A percentile compares a stretch with the other conserved stretches of the same genome.
Conservation (phyloP, 225 moss, liverwort and hornwort species). For the Sphagnum contortum region DNA sequence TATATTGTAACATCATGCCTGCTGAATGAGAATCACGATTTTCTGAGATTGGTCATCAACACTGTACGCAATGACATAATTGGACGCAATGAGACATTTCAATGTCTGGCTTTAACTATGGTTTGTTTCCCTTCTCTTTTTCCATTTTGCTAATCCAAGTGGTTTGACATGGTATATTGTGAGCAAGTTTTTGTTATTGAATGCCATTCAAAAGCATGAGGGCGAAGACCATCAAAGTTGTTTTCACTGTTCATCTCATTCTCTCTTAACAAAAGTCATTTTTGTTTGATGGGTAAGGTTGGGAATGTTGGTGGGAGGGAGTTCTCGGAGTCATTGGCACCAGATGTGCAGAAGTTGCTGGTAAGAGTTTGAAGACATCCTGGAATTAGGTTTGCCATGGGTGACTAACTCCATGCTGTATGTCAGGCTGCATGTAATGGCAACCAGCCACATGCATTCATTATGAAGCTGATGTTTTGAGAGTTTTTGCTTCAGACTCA, state of each 20-base stretch:
- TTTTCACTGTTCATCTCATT: no score
- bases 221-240: no score
- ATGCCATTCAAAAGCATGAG: no score
- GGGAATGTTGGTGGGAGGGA: conserved; percentile 98
- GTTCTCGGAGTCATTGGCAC: conserved; percentile 95
- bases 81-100: conserved; percentile 95
- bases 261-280: no score
- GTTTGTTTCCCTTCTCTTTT: conserved; percentile 22
- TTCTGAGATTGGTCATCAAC: conserved; percentile 92
- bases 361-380: conserved; percentile 24
- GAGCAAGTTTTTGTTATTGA: no score
- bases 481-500: no score
- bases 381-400: not conserved
- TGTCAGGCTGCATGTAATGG: no score
- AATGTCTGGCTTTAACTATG: conserved; percentile 98
- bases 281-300: conserved; percentile 34
- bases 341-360: conserved; percentile 96
- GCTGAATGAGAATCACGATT: conserved; percentile 98
- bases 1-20: conserved; percentile 98
- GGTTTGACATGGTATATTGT: no score
- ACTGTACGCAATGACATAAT: conserved; percentile 98
- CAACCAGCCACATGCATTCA: no score
- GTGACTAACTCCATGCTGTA: not conserved
- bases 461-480: no score
- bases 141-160: not conserved